Base-by-base conservation (phyloP, 2,329 filamentous ascomycete genomes). In the Penicillium sp. region DNA sequence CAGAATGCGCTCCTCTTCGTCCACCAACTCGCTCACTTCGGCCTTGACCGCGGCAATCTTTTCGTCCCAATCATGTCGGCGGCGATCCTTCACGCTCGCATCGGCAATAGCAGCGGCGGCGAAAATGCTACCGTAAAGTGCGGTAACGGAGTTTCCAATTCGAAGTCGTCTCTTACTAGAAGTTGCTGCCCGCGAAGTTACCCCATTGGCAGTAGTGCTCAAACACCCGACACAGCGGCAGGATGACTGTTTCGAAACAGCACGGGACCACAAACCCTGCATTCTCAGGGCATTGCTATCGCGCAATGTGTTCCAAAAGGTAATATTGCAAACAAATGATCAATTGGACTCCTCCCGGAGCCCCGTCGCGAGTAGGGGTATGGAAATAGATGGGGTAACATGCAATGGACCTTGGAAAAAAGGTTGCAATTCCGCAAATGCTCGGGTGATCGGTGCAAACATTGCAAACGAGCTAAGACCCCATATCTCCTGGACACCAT, bases 111-210 rank as follows among this genome's bases (percentile, higher is more conserved):
- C 69, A 16, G 76, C 76, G 9, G 70, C 71, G 7, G 73, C 76
- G 44, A 78, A 77, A 19, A 79, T 73, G 46, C 75, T 75, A 10
- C 74, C 75, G 61, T 78, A 77, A n/a, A 78, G 65, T n/a, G 72
- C 70, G 0, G 76, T 77, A 27, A 76, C 68, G 1, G 75, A 72
- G 60, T 79, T 76, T n/a, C 72, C 75, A 50, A 77, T 65, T 23
- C 73, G 70, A 53, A 78, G 66, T 33, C 72, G 70, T 62, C 69
- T 70, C 49, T 71, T 72, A 56, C 72, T 72, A 25, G 76, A 70
- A 34, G 72, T 67, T 33, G 70, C 60, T 41, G 72, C 62, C 55
- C 72, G 69, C 49, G 71, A 73, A 23, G 74, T 65, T 25, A 77
- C 61, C 33, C 68, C 70, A 59, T 69, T 72, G 38, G 69, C 64